phyloP scores from a whole-genome alignment of 768 basidiomycete genomes.

The Tulasnella sp. region DNA sequence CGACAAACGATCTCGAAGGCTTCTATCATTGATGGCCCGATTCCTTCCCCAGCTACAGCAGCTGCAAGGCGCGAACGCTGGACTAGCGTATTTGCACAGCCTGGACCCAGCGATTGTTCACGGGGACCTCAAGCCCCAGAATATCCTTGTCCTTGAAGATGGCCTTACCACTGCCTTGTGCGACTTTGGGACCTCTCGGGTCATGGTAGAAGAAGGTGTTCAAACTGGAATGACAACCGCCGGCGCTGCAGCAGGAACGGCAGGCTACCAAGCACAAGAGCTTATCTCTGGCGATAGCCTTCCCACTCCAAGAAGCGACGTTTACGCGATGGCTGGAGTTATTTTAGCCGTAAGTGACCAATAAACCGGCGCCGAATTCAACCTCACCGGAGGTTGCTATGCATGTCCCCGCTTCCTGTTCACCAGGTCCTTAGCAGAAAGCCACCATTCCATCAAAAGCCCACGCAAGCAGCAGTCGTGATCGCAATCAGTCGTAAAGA shows the following conservation, averaged over 20 bases:
- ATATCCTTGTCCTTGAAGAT: conserved; percentile 4
- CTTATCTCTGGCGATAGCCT: neutral
- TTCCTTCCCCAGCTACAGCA: neutral
- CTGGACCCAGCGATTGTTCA: conserved; percentile 25
- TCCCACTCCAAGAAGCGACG: neutral
- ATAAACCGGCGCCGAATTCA: neutral
- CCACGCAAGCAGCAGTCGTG: neutral
- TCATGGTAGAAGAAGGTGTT: neutral
- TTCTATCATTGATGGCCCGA: too few species aligned
- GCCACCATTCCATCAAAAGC: neutral
- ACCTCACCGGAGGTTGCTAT: too few species aligned
- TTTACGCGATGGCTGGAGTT: conserved; percentile 8
- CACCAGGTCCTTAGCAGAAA: neutral
- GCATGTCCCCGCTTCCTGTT: too few species aligned
- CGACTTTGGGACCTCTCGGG: conserved; percentile 10
- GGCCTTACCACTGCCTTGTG: neutral
- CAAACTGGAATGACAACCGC: neutral
- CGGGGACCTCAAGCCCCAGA: conserved; percentile 28
- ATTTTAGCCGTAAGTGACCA: neutral
- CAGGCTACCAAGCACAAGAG: neutral
- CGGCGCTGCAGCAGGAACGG: neutral
- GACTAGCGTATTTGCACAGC: conserved; percentile 27
- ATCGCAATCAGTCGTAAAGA: neutral
- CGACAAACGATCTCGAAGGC: too few species aligned
- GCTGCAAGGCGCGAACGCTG: conserved; percentile 23